phyloP scores from a whole-genome alignment of 352 stramenopile genomes.

The Stramenopiles sp. region DNA sequence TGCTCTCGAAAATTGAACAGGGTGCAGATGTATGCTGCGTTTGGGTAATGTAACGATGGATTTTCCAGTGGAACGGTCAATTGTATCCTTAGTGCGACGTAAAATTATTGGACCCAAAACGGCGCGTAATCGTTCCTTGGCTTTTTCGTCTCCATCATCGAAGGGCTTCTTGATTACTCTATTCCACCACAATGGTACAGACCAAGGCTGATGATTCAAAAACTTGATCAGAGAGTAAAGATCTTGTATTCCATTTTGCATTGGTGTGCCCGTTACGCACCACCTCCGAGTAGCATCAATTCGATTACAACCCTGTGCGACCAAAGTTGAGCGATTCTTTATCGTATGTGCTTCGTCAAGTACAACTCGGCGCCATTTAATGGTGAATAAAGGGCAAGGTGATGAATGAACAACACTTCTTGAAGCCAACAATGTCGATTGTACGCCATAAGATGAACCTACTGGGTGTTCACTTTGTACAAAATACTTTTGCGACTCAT shows the following conservation, averaged over 20 bases:
- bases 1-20: slow-evolving; percentile 41
- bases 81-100: slow-evolving; percentile 54
- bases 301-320: slow-evolving; percentile 39
- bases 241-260: slow-evolving; percentile 64
- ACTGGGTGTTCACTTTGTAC: background rate
- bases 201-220: slow-evolving; percentile 46
- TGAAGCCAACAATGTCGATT: slow-evolving; percentile 12
- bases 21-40: slow-evolving; percentile 35
- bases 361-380: slow-evolving; percentile 59
- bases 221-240: slow-evolving; percentile 59
- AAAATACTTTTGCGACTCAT: slow-evolving; percentile 30
- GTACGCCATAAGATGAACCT: slow-evolving; percentile 13
- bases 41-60: slow-evolving; percentile 46
- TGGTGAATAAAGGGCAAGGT: slow-evolving; percentile 25
- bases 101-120: slow-evolving; percentile 49
- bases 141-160: slow-evolving; percentile 38
- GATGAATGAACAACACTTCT: slow-evolving; percentile 10
- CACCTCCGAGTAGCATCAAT: slow-evolving; percentile 44
- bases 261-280: slow-evolving; percentile 65
- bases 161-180: slow-evolving; percentile 49
- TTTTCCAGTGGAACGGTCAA: slow-evolving; percentile 36
- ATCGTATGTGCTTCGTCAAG: slow-evolving; percentile 71
- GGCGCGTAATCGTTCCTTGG: slow-evolving; percentile 38
- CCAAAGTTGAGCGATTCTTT: slow-evolving; percentile 53
- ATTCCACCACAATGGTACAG: slow-evolving; percentile 49